Conservation (phyloP, 2,329 filamentous ascomycete species). For the Chrysosporium keratinophilum region DNA sequence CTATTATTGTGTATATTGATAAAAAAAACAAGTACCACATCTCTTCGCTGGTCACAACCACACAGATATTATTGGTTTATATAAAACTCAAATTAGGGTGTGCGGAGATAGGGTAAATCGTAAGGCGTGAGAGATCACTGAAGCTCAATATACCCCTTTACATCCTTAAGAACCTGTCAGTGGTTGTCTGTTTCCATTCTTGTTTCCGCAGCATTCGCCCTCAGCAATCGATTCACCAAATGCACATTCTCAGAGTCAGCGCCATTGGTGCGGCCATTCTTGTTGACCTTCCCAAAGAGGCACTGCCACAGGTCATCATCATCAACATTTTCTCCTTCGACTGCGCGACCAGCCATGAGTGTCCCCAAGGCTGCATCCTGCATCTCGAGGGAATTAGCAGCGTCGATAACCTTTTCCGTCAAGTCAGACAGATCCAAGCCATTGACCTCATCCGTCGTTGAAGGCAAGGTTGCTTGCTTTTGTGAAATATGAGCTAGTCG, state of each 20-base stretch:
- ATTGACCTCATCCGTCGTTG: constrained; percentile 1
- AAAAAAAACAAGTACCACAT: too few species aligned
- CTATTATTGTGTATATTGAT: not conserved
- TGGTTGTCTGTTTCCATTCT: not conserved
- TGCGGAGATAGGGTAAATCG: too few species aligned
- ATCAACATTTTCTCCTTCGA: constrained; percentile 68
- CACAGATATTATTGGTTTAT: too few species aligned
- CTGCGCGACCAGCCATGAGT: constrained; percentile 58
- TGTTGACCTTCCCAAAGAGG: constrained; percentile 56
- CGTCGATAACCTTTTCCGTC: constrained; percentile 59
- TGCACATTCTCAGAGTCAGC: constrained; percentile 2
- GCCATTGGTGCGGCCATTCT: constrained; percentile 12
- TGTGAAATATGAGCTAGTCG: constrained; percentile 65
- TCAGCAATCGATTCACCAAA: constrained; percentile 40
- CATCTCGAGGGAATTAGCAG: constrained; percentile 73
- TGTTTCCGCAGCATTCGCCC: constrained; percentile 46
- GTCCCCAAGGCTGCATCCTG: constrained; percentile 60
- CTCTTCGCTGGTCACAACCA: too few species aligned
- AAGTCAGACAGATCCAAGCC: constrained; percentile 12
- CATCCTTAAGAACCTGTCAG: not conserved
- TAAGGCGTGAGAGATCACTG: too few species aligned
- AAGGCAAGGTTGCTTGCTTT: constrained; percentile 29
- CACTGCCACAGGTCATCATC: constrained; percentile 79
- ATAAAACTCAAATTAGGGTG: too few species aligned
- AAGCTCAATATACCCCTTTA: not conserved